Evolutionary conservation across 352 stramenopile species (phyloP), one percentile per base, ranked within the genome.

Genomic region (Pythium folliculosum): DNA sequence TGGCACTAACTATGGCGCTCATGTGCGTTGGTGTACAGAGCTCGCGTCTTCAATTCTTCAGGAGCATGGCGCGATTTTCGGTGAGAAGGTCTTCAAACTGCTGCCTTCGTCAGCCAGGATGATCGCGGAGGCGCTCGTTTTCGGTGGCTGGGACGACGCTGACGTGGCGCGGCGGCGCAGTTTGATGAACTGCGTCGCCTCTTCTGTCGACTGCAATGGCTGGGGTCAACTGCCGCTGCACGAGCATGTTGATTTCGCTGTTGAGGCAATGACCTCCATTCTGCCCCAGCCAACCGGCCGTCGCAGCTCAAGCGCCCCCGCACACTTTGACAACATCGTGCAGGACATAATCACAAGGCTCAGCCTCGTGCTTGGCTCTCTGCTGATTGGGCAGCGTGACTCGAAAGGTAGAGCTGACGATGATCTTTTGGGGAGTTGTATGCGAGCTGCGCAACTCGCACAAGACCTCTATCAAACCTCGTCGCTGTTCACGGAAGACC

Each of bases 201-300:
- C 45, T 13, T 40, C 27, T 2, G 52, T 38, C 23, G 48, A 69
- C n/a, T 63, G 32, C 9, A 40, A 17, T 21, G 45, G 56, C 4
- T 70, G 64, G 64, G 52, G 54, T 1, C 62, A 69, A 55, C 43
- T 63, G 13, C 52, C 62, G 2, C 35, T 69, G 2, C 40, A 45
- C 23, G 51, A 25, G 0, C 62, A 69, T 17, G 1, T 69, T 2
- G 32, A 50, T 37, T 10, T 61, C 17, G 53, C 38, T 22, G 45
- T 22, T 17, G 10, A 56, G 19, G 10, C 52, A 4, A 37, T 69
- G 16, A n/a, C 22, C 21, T 30, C 21, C 10, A 14, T 53, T 22
- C 23, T 59, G 10, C 37, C 37, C 1, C 50, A 50, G 2, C 49
- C 35, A 19, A 35, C 40, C 5, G 23, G 16, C 5, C n/a, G 43